phyloP scores from a whole-genome alignment of 176 grass and related monocot species.

The Saccharum spontaneum region DNA sequence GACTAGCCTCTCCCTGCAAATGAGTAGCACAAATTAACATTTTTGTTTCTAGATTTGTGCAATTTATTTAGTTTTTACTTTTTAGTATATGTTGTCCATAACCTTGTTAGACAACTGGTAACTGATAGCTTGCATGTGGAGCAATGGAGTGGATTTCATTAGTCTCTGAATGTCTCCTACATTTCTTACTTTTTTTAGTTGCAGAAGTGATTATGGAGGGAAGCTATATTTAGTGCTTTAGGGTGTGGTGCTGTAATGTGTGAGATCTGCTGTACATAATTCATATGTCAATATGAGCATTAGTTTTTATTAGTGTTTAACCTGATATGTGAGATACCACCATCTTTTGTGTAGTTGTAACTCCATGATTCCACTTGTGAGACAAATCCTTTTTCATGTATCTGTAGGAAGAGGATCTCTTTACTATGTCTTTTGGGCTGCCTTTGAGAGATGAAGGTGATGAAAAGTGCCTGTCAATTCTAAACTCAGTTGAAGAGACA shows the following conservation, averaged over 20 bases:
- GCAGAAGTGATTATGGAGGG: background rate
- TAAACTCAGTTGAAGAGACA: constrained; percentile 92
- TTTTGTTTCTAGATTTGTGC: constrained; percentile 1
- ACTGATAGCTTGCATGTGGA: background rate
- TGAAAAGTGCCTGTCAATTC: constrained; percentile 83
- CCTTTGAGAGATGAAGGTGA: constrained; percentile 87
- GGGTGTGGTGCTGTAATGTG: background rate
- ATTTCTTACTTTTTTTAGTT: background rate
- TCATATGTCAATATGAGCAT: constrained; percentile 6
- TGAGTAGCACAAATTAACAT: background rate
- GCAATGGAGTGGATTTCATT: background rate
- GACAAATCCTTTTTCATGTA: constrained; percentile 21
- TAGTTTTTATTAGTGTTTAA: constrained; percentile 13
- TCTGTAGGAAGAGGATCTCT: constrained; percentile 91
- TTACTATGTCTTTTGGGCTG: constrained; percentile 85
- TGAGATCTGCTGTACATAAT: background rate
- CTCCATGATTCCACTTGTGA: constrained; percentile 17
- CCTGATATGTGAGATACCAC: constrained; percentile 3
- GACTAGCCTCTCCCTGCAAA: background rate
- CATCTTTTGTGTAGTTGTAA: background rate
- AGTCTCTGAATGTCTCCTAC: background rate
- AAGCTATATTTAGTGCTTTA: background rate
- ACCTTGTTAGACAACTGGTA: background rate
- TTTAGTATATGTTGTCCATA: background rate
- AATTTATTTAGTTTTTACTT: background rate